Evolutionary conservation across 73 alveolate genomes (phyloP).

Genomic region (Blepharisma japonicum): DNA sequence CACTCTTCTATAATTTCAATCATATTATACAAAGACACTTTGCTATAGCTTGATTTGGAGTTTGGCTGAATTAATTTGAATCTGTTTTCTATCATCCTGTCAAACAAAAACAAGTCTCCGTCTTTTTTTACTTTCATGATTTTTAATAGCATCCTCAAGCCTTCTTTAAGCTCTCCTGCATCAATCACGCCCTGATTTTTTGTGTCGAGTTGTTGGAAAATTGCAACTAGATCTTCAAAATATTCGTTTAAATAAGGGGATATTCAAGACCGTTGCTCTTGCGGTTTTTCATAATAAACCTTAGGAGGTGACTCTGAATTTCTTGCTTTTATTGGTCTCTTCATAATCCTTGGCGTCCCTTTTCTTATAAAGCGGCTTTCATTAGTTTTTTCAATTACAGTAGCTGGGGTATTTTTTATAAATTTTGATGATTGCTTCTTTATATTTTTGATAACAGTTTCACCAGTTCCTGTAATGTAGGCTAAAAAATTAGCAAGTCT

Average conservation of each 20-base stretch:
- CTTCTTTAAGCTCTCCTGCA: background rate
- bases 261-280: background rate
- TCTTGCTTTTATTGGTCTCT: no score
- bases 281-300: background rate
- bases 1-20: background rate
- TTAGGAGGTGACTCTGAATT: no score
- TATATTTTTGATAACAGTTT: no score
- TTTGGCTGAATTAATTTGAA: background rate
- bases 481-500: background rate
- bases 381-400: no score
- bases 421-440: no score
- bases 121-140: constrained; percentile 8
- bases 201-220: background rate
- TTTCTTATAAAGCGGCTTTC: no score
- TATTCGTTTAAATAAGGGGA: constrained; percentile 8
- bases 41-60: background rate
- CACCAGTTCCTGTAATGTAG: no score
- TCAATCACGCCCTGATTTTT: background rate
- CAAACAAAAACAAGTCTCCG: constrained; percentile 12
- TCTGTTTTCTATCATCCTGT: constrained; percentile 22
- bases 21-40: background rate
- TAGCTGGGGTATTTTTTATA: no score
- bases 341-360: no score
- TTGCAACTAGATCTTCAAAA: background rate
- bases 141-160: background rate